Percentiles rank a stretch among this genome's conserved stretches.
phyloP scores from a whole-genome alignment of 2,329 filamentous ascomycete species.

The Aschersonia sp. region DNA sequence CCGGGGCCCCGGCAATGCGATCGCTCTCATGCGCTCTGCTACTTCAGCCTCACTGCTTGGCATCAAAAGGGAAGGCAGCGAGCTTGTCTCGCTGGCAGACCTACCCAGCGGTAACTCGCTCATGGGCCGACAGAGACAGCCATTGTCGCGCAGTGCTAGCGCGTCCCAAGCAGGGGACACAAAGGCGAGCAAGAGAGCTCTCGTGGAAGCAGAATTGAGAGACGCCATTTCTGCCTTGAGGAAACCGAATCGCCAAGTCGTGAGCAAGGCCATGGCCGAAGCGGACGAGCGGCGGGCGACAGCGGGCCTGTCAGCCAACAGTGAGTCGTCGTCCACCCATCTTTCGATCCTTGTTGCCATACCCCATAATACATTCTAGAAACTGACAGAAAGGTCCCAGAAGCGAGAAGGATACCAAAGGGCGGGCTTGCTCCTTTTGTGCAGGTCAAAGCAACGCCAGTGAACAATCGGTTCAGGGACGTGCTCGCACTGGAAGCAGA shows the following conservation, averaged over 20 bases:
- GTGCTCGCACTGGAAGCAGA: conserved; percentile 20
- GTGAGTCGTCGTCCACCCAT: conserved; percentile 22
- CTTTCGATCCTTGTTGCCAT: not conserved
- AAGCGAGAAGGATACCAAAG: conserved; percentile 36
- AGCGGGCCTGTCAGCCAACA: conserved; percentile 28
- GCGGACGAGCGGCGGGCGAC: conserved; percentile 47
- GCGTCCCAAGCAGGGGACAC: conserved; percentile 36
- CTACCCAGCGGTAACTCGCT: conserved; percentile 28
- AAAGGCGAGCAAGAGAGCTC: conserved; percentile 50
- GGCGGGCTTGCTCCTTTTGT: conserved; percentile 22
- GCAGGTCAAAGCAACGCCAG: conserved; percentile 43
- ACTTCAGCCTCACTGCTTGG: conserved; percentile 45
- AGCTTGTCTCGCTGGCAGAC: conserved; percentile 35
- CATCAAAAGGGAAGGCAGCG: conserved; percentile 56
- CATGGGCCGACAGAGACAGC: conserved; percentile 23
- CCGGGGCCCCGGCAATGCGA: conserved; percentile 40
- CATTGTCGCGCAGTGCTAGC: conserved; percentile 27
- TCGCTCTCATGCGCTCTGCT: conserved; percentile 54
- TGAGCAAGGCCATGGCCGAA: conserved; percentile 52
- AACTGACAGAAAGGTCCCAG: conserved; percentile 14
- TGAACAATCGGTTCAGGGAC: conserved; percentile 39
- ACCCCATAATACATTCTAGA: too few relatives aligned
- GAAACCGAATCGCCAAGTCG: conserved; percentile 60
- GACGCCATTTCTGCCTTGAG: conserved; percentile 61
- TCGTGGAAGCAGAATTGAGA: conserved; percentile 54